A percentile compares a stretch with the other conserved stretches of the same genome.
phyloP scores from a whole-genome alignment of 208 protist species.

The Acanthamoeba polyphaga region DNA sequence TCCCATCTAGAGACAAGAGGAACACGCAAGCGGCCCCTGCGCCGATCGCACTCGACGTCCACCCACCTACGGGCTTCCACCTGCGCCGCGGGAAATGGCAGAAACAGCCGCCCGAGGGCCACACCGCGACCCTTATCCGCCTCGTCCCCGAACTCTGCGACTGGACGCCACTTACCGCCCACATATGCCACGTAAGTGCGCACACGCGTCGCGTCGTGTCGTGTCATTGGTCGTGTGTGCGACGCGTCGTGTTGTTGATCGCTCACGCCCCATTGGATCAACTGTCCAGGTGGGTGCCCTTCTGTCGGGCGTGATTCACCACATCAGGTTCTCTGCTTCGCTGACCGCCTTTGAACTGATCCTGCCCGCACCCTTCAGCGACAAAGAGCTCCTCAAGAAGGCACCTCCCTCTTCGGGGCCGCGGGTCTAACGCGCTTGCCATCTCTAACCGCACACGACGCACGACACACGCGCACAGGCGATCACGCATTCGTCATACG shows the following conservation, averaged over 20 bases:
- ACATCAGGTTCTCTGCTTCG: neutral
- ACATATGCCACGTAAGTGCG: neutral
- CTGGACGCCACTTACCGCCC: neutral
- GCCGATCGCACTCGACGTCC: neutral
- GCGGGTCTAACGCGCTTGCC: too few relatives aligned
- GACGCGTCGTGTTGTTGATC: neutral
- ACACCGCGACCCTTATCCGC: neutral
- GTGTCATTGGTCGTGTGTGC: too few relatives aligned
- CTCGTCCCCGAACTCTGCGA: constrained; percentile 11
- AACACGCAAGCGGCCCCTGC: neutral
- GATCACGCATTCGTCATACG: neutral
- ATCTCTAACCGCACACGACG: too few relatives aligned
- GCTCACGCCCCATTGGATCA: too few relatives aligned
- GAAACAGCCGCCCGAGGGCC: neutral
- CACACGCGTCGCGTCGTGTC: too few relatives aligned
- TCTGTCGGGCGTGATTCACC: neutral
- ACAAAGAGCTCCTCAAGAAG: neutral
- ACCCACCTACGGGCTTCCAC: neutral
- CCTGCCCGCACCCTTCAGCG: neutral
- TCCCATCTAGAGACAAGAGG: neutral
- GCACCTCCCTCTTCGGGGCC: too few relatives aligned
- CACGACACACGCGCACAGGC: neutral
- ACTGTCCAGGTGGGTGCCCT: neutral
- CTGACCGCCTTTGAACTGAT: neutral
- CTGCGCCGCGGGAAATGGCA: neutral